Evolutionary conservation across 2,329 filamentous ascomycete species (phyloP).

Genomic region (Sporothrix protearum): DNA sequence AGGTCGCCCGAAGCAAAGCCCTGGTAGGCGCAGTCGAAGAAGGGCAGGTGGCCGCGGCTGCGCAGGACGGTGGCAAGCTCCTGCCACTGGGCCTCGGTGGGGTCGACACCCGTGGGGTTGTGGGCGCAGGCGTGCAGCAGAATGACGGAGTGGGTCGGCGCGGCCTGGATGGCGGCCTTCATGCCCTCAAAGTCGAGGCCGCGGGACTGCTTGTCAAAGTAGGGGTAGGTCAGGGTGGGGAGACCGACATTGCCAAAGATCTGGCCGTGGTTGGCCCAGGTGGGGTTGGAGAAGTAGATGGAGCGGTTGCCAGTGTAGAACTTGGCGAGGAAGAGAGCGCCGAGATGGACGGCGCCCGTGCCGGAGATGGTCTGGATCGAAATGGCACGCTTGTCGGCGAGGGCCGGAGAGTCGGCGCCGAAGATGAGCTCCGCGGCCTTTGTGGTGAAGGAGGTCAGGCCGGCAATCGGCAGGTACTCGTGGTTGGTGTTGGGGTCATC

Average conservation of each 20-base stretch:
- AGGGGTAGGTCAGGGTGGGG: slow-evolving; percentile 78
- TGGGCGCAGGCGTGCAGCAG: slow-evolving; percentile 94
- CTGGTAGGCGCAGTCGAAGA: slow-evolving; percentile 98
- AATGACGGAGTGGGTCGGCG: slow-evolving; percentile 77
- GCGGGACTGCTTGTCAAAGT: slow-evolving; percentile 85
- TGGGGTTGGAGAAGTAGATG: slow-evolving; percentile 90
- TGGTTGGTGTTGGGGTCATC: slow-evolving; percentile 90
- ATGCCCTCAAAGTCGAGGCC: slow-evolving; percentile 91
- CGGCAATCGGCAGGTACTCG: slow-evolving; percentile 96
- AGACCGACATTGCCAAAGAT: slow-evolving; percentile 92
- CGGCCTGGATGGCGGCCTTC: slow-evolving; percentile 64
- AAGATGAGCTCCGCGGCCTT: slow-evolving; percentile 90
- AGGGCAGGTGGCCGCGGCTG: slow-evolving; percentile 83
- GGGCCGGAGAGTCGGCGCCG: slow-evolving; percentile 72
- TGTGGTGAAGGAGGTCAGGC: slow-evolving; percentile 76
- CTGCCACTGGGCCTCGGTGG: slow-evolving; percentile 90
- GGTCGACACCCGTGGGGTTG: slow-evolving; percentile 97
- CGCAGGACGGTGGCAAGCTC: slow-evolving; percentile 76
- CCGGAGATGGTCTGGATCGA: slow-evolving; percentile 95
- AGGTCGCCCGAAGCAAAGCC: slow-evolving; percentile 94
- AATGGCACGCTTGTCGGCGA: slow-evolving; percentile 74
- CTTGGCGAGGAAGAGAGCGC: slow-evolving; percentile 86
- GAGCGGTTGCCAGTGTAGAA: slow-evolving; percentile 76
- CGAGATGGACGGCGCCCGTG: slow-evolving; percentile 90
- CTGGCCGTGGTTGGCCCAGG: slow-evolving; percentile 98